Base-by-base conservation (phyloP, 2,329 filamentous ascomycete genomes). In the Cladosporium sp. region DNA sequence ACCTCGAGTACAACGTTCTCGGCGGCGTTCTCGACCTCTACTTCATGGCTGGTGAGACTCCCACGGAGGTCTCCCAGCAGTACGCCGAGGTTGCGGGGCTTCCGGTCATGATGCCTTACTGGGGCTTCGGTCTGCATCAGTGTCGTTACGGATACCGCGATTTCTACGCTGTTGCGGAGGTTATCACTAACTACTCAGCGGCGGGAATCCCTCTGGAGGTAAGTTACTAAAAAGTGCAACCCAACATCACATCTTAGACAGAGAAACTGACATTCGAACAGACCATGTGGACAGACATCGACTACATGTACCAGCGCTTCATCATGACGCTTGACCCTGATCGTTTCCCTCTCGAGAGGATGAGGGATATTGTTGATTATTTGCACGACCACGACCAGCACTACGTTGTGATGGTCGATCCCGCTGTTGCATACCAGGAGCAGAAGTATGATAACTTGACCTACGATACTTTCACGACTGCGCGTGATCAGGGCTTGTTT, bases 1-100 rank as follows among this genome's bases (percentile, higher is more conserved):
- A 88, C 65, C 83, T 95, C 5, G 90, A 93, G 77, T 95, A 93
- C 79, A 92, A 93, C 75, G 86, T 87, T 1, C 82, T 94, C 0
- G 91, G 91, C 8, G 91, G 92, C 14, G 84, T 93, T 21, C 74
- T 95, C 2, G 92, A 94, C 75, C 74, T 85, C 44, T 85, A 84
- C 75, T 84, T 85, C 73, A 67, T 85, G 67, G 78, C 82, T 50
- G 83, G 83, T 4, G 79, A 79, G 6, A 71, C 77, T 18, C 83
- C 83, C 3, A 75, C 77, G 10, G 77, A 81, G 12, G 83, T 82
- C 4, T 79, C 81, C 5, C 76, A 78, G 70, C 82, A 84, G 70
- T 85, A 84, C 64, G 78, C 81, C 2, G 80, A 82, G 26, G 73
- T 84, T n/a, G 80, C 80, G 56, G 83, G 83, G 5, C 77, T 79